These are phyloP conservation scores for Moesziomyces globuligerus DNA, from an alignment of 1,284 basidiomycete species.

Conservation along the genomic window DNA sequence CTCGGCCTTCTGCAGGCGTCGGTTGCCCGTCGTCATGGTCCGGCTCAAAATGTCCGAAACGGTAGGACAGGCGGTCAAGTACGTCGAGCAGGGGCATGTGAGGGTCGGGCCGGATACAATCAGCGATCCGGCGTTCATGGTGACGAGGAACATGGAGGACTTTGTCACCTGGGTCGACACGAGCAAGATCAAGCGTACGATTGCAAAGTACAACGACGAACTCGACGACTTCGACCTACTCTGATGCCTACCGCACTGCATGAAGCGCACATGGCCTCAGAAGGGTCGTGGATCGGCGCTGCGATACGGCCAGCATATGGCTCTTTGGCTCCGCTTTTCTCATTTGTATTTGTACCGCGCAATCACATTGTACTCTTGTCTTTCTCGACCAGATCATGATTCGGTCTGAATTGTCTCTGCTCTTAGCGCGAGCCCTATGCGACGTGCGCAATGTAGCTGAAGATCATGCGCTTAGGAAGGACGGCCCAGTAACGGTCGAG, in stretches of 20 bases:
- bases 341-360: background rate
- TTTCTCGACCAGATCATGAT: no score
- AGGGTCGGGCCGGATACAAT: constrained; percentile 95
- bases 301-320: no score
- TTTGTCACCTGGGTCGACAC: constrained; percentile 99
- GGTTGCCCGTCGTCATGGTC: constrained; percentile 92
- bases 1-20: constrained; percentile 88
- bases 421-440: no score
- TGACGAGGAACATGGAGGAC: constrained; percentile 95
- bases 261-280: no score
- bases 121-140: constrained; percentile 95
- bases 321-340: background rate
- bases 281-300: no score
- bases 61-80: constrained; percentile 94
- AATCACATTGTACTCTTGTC: background rate
- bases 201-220: constrained; percentile 96
- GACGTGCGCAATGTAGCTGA: no score
- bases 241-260: no score
- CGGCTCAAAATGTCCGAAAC: constrained; percentile 94
- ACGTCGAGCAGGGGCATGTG: constrained; percentile 98
- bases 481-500: no score
- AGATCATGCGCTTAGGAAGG: no score
- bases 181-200: constrained; percentile 92
- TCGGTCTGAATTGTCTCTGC: no score
- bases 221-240: constrained; percentile 66